Evolutionary conservation across 1,284 basidiomycete species (phyloP), one percentile per base, ranked within the genome.

Genomic region (Pterula multifida): DNA sequence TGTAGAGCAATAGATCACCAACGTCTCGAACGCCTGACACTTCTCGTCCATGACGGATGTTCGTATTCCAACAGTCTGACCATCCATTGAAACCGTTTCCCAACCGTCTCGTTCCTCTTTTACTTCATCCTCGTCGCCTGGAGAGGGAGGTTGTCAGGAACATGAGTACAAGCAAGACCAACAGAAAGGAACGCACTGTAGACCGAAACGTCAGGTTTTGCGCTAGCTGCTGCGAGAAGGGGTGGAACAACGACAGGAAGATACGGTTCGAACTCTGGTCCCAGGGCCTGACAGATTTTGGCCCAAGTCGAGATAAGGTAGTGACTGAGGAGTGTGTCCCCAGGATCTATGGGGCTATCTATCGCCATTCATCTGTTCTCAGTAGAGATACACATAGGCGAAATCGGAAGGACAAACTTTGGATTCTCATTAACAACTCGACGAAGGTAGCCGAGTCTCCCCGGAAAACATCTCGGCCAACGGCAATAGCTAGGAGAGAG

Each of bases 21-120:
- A 71, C 28, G 85, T 89, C 56, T 89, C 85, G 56, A 90, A 90
- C 1, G 89, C 88, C 57, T 88, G 82, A 51, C 87, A 86, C 62
- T 92, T 91, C 57, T 92, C 90, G 57, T 90, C 87, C 55, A 91
- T 79, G 2, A 80, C 80, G 0, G 85, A 81, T 1, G 87, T 90
- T 51, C 80, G 75, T 53, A 90, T 84, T 1, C 81, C 82, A n/a
- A 88, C 71, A 13, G 78, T 76, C 49, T 80, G 80, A 0, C 85
- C 86, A 49, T 87, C 84, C 23, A 89, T 76, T 6, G 72, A 70
- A 54, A 90, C 72, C 2, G 78, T 84, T 58, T 88, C 85, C 79
- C 83, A 89, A 12, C 85, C 85, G 35, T 87, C 82, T 11, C 75
- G 69, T 21, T 81, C 79, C 1, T 61, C 59, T 9, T 66, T 67